A percentile compares a stretch with the other conserved stretches of the same genome.
These are phyloP conservation scores for Cubamyces lactineus DNA, from an alignment of 768 basidiomycete genomes.

Conservation along the genomic window DNA sequence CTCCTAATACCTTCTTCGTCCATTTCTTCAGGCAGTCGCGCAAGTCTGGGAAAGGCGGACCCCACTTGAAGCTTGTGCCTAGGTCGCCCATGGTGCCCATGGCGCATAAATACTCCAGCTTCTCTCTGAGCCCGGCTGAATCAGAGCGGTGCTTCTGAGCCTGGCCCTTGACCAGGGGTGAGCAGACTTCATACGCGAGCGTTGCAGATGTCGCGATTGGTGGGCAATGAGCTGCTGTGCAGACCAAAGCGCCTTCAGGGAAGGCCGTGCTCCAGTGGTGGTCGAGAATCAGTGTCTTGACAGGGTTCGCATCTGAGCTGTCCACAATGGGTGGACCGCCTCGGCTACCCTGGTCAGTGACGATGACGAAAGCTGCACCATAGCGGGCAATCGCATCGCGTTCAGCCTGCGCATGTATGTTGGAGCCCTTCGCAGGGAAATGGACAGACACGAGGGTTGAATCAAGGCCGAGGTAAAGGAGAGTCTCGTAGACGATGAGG, in stretches of 20 bases:
- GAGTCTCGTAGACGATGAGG: conserved; percentile 42
- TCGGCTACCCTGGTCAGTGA: conserved; percentile 51
- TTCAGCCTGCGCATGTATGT: conserved; percentile 42
- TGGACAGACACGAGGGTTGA: conserved; percentile 38
- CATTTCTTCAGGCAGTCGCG: conserved; percentile 36
- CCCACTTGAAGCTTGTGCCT: conserved; percentile 36
- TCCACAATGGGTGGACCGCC: conserved; percentile 38
- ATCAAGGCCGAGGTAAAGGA: conserved; percentile 41
- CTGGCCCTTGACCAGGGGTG: conserved; percentile 32
- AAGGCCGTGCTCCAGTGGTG: conserved; percentile 49
- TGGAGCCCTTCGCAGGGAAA: conserved; percentile 46
- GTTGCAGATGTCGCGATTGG: conserved; percentile 49
- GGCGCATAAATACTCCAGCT: conserved; percentile 43
- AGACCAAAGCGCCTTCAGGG: conserved; percentile 38
- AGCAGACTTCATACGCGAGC: conserved; percentile 45
- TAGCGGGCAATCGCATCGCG: conserved; percentile 33
- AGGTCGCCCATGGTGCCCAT: conserved; percentile 49
- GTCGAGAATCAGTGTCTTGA: conserved; percentile 45
- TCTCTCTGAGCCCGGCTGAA: conserved; percentile 18
- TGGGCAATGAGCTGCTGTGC: conserved; percentile 43
- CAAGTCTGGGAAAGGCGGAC: conserved; percentile 36
- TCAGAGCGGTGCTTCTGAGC: neutral
- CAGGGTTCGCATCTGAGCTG: conserved; percentile 11
- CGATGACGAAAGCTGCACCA: conserved; percentile 38
- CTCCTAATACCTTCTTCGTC: conserved; percentile 44